These are phyloP conservation scores for Micractinium sp. DNA, from an alignment of 139 green algal species.

Conservation along the genomic window DNA sequence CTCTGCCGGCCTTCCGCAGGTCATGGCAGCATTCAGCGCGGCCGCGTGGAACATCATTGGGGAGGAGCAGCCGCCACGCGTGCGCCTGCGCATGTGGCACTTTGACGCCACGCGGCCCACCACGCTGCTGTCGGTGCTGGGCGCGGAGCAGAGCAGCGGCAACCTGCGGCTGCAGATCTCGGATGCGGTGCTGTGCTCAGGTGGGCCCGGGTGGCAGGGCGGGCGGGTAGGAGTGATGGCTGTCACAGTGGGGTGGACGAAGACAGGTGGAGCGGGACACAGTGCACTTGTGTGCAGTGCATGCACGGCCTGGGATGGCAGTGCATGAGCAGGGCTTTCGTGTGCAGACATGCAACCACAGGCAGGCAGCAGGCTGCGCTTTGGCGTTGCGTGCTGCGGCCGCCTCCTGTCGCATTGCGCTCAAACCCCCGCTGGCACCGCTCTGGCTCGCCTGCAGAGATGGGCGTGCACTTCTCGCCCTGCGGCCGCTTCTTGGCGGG, in stretches of 20 bases:
- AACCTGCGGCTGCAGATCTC: slow-evolving; percentile 60
- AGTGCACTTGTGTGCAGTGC: neutral
- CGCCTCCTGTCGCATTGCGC: neutral
- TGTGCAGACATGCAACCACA: neutral
- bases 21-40: slow-evolving; percentile 53
- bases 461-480: slow-evolving; percentile 89
- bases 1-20: slow-evolving; percentile 33
- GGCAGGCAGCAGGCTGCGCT: neutral
- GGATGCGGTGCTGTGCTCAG: slow-evolving; percentile 83
- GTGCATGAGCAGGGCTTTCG: too few relatives aligned
- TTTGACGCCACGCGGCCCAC: slow-evolving; percentile 52
- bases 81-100: slow-evolving; percentile 80
- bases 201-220: neutral
- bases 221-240: neutral
- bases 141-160: slow-evolving; percentile 4
- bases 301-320: too few relatives aligned
- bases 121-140: slow-evolving; percentile 33
- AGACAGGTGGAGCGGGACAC: neutral
- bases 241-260: neutral
- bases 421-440: neutral
- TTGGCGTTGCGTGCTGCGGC: neutral
- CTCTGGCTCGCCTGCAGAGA: slow-evolving; percentile 61
- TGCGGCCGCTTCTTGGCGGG: slow-evolving; percentile 80
- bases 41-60: slow-evolving; percentile 61
- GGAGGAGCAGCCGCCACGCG: slow-evolving; percentile 74